Percentiles rank a stretch among this genome's conserved stretches.
These are phyloP conservation scores for Colletotrichum sp. DNA, from an alignment of 2,329 filamentous ascomycete genomes.

Conservation along the genomic window DNA sequence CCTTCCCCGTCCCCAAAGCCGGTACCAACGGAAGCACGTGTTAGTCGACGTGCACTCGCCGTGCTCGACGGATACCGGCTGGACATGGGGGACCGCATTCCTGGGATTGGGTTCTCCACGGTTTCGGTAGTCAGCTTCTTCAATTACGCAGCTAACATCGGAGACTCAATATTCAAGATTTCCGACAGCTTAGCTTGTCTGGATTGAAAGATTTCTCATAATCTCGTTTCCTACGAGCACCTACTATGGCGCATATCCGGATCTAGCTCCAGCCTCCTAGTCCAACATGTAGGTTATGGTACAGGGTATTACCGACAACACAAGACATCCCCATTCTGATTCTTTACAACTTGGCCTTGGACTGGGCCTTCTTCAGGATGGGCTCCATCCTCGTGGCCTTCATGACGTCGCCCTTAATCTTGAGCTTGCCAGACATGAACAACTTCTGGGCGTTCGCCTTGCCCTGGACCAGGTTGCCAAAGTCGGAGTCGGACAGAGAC, in stretches of 20 bases:
- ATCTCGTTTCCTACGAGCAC: constrained; percentile 13
- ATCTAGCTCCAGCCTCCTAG: not conserved
- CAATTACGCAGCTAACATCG: not conserved
- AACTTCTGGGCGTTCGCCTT: constrained; percentile 94
- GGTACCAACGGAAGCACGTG: not conserved
- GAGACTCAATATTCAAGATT: not conserved
- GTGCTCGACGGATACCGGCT: not conserved
- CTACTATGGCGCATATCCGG: not conserved
- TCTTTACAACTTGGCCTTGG: constrained; percentile 80
- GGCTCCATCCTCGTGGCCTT: constrained; percentile 97
- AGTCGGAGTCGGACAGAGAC: constrained; percentile 83
- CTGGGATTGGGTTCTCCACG: not conserved
- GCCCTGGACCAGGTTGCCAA: constrained; percentile 80
- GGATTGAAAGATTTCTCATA: not conserved
- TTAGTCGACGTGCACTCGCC: not conserved
- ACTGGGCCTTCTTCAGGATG: constrained; percentile 86
- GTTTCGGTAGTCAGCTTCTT: not conserved
- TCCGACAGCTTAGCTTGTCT: not conserved
- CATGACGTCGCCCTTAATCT: constrained; percentile 98
- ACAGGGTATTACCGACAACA: constrained; percentile 22
- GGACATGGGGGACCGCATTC: not conserved
- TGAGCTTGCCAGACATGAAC: constrained; percentile 98
- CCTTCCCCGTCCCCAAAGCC: not conserved
- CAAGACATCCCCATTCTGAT: not conserved
- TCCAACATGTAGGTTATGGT: constrained; percentile 12